A percentile compares a stretch with the other conserved stretches of the same genome.
Conservation (phyloP, 352 stramenopile genomes). For the Peronosclerospora sorghi region DNA sequence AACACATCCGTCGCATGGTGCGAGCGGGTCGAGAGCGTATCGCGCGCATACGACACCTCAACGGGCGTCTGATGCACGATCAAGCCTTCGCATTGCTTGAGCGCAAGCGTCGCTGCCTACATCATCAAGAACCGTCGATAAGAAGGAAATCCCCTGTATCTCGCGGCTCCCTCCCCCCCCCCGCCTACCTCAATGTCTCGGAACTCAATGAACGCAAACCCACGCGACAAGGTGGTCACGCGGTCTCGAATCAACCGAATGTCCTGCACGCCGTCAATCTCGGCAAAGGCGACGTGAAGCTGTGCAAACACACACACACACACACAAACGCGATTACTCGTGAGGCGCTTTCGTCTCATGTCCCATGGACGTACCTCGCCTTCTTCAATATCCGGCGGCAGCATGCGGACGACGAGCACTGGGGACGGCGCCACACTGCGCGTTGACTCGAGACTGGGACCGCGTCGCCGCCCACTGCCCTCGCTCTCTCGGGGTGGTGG, state of each 20-base stretch:
- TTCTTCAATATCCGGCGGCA: constrained; percentile 67
- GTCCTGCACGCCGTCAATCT: constrained; percentile 50
- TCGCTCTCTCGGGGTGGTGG: constrained; percentile 2
- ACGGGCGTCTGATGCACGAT: constrained; percentile 28
- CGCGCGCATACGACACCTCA: constrained; percentile 41
- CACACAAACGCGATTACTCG: too few relatives aligned
- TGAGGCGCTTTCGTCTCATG: not conserved
- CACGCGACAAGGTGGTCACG: constrained; percentile 43
- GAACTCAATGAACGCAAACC: constrained; percentile 79
- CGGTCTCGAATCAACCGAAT: constrained; percentile 72
- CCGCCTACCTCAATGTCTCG: constrained; percentile 41
- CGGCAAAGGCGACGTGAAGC: constrained; percentile 65
- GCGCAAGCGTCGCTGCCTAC: constrained; percentile 23
- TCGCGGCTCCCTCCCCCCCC: too few relatives aligned
- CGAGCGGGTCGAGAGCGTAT: constrained; percentile 20
- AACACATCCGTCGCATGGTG: constrained; percentile 4
- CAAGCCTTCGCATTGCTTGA: constrained; percentile 23
- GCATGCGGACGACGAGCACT: constrained; percentile 57
- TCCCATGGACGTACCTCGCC: constrained; percentile 39
- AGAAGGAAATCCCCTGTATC: too few relatives aligned
- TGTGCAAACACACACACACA: too few relatives aligned
- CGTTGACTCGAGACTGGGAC: not conserved
- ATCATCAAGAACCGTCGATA: too few relatives aligned
- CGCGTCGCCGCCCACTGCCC: constrained; percentile 3
- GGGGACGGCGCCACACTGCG: constrained; percentile 25